These are phyloP conservation scores for Lecanosticta acicola DNA, from an alignment of 2,329 filamentous ascomycete species.

Conservation along the genomic window DNA sequence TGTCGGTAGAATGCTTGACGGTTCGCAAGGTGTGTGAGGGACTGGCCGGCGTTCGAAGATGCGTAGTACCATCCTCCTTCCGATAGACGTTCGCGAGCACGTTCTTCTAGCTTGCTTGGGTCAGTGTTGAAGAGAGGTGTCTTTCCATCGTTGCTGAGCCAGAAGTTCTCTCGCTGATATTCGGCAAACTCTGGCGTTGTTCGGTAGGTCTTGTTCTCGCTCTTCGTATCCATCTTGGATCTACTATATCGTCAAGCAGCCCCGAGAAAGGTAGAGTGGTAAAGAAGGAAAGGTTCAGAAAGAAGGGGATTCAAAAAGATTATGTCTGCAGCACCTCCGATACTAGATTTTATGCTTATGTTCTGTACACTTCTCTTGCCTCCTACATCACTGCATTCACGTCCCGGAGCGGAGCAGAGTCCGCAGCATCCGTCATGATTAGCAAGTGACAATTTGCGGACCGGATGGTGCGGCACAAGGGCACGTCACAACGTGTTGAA, in stretches of 20 bases:
- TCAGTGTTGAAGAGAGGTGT: constrained; percentile 49
- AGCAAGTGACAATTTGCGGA: neutral
- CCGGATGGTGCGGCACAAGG: neutral
- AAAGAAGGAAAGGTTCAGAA: too few relatives aligned
- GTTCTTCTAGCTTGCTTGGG: constrained; percentile 48
- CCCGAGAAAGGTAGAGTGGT: too few relatives aligned
- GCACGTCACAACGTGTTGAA: too few relatives aligned
- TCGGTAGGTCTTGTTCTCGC: constrained; percentile 47
- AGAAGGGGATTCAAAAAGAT: too few relatives aligned
- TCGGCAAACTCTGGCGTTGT: constrained; percentile 51
- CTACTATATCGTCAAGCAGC: neutral
- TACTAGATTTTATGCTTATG: too few relatives aligned
- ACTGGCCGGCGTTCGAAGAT: constrained; percentile 53
- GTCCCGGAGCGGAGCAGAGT: neutral
- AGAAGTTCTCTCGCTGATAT: constrained; percentile 53
- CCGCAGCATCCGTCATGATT: neutral
- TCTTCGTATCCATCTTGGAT: constrained; percentile 44
- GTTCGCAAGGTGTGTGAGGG: constrained; percentile 51
- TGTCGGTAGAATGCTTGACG: constrained; percentile 60
- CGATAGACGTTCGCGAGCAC: constrained; percentile 52
- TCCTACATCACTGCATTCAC: neutral
- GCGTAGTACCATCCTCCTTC: constrained; percentile 56
- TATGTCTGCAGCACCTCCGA: too few relatives aligned
- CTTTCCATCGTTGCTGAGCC: constrained; percentile 48
- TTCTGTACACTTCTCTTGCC: too few relatives aligned